Conservation (phyloP, 805 yeast species). For the Helenozyma rhizophorensis region DNA sequence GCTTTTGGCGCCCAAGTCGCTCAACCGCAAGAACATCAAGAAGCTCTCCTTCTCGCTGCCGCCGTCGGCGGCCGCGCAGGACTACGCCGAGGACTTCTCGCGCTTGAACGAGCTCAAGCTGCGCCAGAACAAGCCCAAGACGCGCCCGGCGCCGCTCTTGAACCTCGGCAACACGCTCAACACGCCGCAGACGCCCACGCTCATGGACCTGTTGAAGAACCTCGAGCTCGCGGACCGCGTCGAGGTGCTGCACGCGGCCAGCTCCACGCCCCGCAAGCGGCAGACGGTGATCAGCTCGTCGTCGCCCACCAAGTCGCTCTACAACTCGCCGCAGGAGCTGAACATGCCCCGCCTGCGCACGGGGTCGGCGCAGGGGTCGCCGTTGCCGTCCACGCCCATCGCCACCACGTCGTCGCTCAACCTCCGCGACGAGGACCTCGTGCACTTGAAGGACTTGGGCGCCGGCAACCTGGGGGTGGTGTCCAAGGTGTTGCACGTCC, state of each 20-base stretch:
- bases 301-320: conserved; percentile 34
- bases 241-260: too few species aligned
- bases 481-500: conserved; percentile 79
- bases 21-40: conserved; percentile 38
- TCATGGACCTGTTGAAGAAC: conserved; percentile 4
- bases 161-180: conserved; percentile 14
- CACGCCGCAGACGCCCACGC: conserved; percentile 2
- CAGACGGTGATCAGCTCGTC: conserved; percentile 41
- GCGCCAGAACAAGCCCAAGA: conserved; percentile 17
- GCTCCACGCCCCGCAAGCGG: conserved; percentile 18
- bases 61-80: neutral
- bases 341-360: conserved; percentile 3
- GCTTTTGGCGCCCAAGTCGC: conserved; percentile 31
- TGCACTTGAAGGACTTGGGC: conserved; percentile 75
- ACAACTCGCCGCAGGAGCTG: conserved; percentile 1
- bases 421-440: conserved; percentile 54
- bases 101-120: conserved; percentile 12
- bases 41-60: conserved; percentile 20
- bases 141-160: conserved; percentile 30
- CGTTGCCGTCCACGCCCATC: conserved; percentile 25
- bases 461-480: conserved; percentile 95
- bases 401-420: conserved; percentile 30
- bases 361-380: conserved; percentile 1
- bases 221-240: conserved; percentile 6
- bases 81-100: conserved; percentile 3